Conservation (phyloP, 768 basidiomycete genomes). For the Dacryopinax spathularia region DNA sequence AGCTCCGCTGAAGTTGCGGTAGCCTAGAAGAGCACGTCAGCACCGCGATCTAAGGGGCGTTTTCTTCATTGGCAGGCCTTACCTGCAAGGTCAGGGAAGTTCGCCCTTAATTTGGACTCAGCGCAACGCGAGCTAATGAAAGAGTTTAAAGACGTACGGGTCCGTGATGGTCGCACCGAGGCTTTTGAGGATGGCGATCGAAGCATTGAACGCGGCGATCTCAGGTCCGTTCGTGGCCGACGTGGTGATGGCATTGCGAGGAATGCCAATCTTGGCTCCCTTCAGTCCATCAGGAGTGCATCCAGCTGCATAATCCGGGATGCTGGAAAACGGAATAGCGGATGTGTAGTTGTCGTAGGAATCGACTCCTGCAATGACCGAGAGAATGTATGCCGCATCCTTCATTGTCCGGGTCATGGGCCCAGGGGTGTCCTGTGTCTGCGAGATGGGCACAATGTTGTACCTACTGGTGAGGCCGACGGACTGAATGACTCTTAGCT, state of each 20-base stretch:
- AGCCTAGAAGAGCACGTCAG: too few species aligned
- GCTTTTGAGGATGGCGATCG: not conserved
- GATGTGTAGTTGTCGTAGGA: constrained; percentile 42
- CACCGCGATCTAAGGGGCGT: too few species aligned
- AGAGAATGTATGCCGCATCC: constrained; percentile 42
- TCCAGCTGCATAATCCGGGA: not conserved
- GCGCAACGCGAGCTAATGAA: too few species aligned
- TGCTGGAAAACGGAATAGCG: constrained; percentile 12
- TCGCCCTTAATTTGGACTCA: too few species aligned
- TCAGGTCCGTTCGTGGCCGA: not conserved
- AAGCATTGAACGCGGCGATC: not conserved
- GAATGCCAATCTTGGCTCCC: constrained; percentile 1
- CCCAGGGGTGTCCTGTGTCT: constrained; percentile 45
- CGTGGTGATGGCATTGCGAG: not conserved
- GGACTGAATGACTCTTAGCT: not conserved
- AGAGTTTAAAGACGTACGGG: not conserved
- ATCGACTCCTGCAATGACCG: constrained; percentile 42
- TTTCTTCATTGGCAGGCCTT: too few species aligned
- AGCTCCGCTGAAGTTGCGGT: not conserved
- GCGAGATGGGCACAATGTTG: constrained; percentile 40
- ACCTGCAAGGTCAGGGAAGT: not conserved
- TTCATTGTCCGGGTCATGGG: constrained; percentile 40
- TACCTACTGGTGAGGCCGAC: not conserved
- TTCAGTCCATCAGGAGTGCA: not conserved
- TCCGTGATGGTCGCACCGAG: not conserved